Evolutionary conservation across 306 rosid genomes (phyloP).

Genomic region (Cicer pinnatifidum): DNA sequence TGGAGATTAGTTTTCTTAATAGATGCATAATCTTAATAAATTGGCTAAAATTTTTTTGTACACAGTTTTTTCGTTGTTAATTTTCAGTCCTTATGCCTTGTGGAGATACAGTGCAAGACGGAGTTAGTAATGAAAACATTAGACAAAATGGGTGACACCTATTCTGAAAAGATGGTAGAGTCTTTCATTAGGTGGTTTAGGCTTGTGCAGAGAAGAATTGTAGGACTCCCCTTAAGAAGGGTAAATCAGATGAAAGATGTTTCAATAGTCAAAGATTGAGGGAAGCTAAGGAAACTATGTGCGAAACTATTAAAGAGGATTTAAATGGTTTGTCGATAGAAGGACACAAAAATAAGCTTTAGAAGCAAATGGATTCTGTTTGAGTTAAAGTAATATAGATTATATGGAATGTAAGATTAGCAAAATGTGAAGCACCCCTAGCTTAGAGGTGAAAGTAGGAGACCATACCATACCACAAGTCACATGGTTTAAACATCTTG

Average conservation of each 20-base stretch:
- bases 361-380: neutral
- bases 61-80: neutral
- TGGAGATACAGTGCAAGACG: neutral
- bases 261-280: neutral
- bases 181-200: neutral
- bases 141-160: neutral
- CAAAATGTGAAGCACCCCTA: neutral
- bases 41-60: neutral
- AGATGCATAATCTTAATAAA: conserved; percentile 10
- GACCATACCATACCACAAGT: too few relatives aligned
- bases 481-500: too few relatives aligned
- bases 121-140: conserved; percentile 6
- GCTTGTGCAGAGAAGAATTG: neutral
- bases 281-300: neutral
- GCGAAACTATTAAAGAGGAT: neutral
- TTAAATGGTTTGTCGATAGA: neutral
- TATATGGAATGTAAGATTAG: too few relatives aligned
- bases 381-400: neutral
- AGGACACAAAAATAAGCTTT: neutral
- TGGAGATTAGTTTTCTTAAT: conserved; percentile 12
- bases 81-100: conserved; percentile 9
- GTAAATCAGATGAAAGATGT: neutral
- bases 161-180: neutral
- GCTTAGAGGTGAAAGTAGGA: neutral
- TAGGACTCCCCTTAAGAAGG: neutral